Conservation (phyloP, 2,329 filamentous ascomycete species). For the Microcyclospora tardicrescens region DNA sequence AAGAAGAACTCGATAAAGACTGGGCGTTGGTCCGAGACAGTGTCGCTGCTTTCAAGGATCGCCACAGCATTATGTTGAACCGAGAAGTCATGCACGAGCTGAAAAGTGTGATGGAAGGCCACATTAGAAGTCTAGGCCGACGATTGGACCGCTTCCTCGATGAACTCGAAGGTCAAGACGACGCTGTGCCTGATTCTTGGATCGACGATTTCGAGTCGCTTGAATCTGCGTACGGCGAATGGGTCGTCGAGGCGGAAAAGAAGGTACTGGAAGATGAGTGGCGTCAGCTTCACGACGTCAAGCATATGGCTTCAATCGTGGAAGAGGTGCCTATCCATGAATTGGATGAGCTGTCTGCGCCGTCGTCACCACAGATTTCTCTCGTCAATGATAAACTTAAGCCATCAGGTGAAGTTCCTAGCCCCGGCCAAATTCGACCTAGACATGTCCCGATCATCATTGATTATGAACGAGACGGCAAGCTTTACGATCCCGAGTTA, state of each 20-base stretch:
- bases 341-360: not conserved
- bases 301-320: not conserved
- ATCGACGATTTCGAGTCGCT: conserved; percentile 72
- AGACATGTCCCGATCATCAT: conserved; percentile 10
- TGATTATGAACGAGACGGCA: conserved; percentile 4
- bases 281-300: conserved; percentile 2
- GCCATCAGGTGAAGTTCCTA: no score
- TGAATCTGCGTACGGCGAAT: conserved; percentile 65
- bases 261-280: conserved; percentile 55
- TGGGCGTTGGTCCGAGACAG: conserved; percentile 47
- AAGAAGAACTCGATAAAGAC: conserved; percentile 50
- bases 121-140: conserved; percentile 56
- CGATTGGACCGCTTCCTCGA: conserved; percentile 79
- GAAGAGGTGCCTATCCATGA: not conserved
- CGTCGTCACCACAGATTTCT: not conserved
- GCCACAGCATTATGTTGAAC: conserved; percentile 8
- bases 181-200: conserved; percentile 77
- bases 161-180: conserved; percentile 65
- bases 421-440: not conserved
- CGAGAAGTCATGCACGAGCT: conserved; percentile 13
- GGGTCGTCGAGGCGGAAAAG: conserved; percentile 66
- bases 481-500: not conserved
- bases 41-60: conserved; percentile 10
- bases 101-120: conserved; percentile 50
- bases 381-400: no score